Conservation (phyloP, 805 yeast species). For the Kodamaea sagamina region DNA sequence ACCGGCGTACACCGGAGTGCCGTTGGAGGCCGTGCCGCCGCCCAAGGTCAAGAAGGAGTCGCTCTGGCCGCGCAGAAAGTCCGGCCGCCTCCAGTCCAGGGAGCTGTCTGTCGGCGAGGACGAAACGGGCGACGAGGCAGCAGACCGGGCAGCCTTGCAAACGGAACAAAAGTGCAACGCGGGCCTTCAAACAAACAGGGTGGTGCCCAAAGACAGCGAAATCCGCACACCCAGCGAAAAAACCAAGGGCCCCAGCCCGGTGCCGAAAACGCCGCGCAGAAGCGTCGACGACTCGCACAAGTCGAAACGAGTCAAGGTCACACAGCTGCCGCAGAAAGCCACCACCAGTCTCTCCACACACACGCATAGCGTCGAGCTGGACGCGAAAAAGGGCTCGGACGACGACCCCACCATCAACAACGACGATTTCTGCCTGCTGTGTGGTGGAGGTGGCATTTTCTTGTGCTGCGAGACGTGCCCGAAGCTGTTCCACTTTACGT, state of each 20-base stretch:
- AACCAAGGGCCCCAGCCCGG: constrained; percentile 1
- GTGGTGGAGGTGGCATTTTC: constrained; percentile 87
- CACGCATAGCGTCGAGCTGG: background rate
- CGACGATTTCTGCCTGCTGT: constrained; percentile 88
- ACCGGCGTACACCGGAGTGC: constrained; percentile 70
- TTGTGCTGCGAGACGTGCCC: constrained; percentile 95
- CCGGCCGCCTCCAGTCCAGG: constrained; percentile 13
- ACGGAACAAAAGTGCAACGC: background rate
- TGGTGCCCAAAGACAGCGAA: constrained; percentile 5
- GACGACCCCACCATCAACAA: constrained; percentile 40
- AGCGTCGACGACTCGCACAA: constrained; percentile 1
- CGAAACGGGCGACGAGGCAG: constrained; percentile 5
- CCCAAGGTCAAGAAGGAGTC: constrained; percentile 57
- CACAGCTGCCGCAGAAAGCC: constrained; percentile 6
- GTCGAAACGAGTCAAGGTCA: constrained; percentile 10
- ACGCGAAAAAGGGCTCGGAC: background rate
- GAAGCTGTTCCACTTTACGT: constrained; percentile 84
- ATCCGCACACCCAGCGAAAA: background rate
- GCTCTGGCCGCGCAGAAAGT: constrained; percentile 46
- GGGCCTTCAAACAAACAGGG: constrained; percentile 5
- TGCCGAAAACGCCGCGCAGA: background rate
- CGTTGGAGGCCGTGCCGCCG: constrained; percentile 70
- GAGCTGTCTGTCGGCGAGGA: constrained; percentile 20
- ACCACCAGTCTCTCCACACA: constrained; percentile 3
- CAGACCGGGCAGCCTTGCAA: background rate